Evolutionary conservation across 2,329 filamentous ascomycete species (phyloP), one percentile per base, ranked within the genome.

Genomic region (Ceratocystis alfenasii): DNA sequence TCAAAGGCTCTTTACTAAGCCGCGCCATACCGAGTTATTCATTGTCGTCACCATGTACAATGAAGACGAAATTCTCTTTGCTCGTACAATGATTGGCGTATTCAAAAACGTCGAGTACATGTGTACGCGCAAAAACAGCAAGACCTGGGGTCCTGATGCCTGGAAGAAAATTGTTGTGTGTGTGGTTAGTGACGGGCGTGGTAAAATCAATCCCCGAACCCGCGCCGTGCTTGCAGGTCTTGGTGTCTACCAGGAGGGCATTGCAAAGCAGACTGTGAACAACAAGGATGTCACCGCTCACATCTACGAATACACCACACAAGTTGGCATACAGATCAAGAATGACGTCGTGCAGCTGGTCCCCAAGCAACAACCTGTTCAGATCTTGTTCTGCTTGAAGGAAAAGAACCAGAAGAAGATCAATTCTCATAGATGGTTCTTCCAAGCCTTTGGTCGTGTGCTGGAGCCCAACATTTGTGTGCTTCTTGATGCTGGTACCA

Each of bases 331-430:
- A 72, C 86, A 90, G 72, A 85, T 97, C 74, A 96, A 96, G 79
- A 95, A 93, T 71, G 88, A 88, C 68, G 83, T 96, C 53, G 93
- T 97, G 7, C 82, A 87, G 61, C 80, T 97, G 62, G 89, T 94
- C 69, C 87, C 87, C 60, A 90, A 91, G 72, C 88, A 88, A 68
- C 91, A 94, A 69, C 93, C 94, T 0, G 89, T 99, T 1, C 94
- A 99, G 78, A 88, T 99, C 79, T 84, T 99, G 3, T 99, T 99
- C 80, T 99, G 94, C 75, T 77, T 99, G 68, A 99, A 99, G 79
- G 94, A 99, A 74, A 97, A 96, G 83, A 99, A 99, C 74, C 92
- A 96, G 78, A 99, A 99, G 81, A 99, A 99, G 81, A 99, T 99
- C 83, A 99, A 99, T 75, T 97, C 94, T 0, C 94, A 99, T 75